Conservation (phyloP, 2,329 filamentous ascomycete genomes). For the Emericellopsis atlantica region DNA sequence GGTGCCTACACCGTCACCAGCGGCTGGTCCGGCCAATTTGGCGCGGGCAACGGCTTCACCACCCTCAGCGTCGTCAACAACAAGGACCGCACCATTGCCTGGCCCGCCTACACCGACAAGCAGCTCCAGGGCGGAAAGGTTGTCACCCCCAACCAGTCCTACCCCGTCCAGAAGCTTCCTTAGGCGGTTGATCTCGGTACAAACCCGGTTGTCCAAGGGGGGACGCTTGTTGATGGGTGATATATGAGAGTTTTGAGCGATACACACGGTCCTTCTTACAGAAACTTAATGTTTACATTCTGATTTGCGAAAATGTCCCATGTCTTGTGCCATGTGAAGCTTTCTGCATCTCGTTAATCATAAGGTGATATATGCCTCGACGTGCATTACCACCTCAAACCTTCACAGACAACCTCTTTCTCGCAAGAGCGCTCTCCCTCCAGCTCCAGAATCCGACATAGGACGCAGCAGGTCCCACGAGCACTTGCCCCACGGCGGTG, state of each 20-base stretch:
- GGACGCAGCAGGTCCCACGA: slow-evolving; percentile 1
- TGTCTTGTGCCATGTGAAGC: no score
- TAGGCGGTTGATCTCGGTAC: background rate
- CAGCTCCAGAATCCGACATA: slow-evolving; percentile 1
- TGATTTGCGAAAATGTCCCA: no score
- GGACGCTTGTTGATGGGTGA: background rate
- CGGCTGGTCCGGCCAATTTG: slow-evolving; percentile 44
- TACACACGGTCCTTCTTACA: no score
- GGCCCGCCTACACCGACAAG: slow-evolving; percentile 39
- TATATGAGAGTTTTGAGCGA: no score
- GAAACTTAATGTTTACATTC: no score
- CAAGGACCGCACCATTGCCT: slow-evolving; percentile 29
- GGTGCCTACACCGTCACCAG: slow-evolving; percentile 34
- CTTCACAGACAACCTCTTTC: no score
- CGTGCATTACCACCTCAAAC: no score
- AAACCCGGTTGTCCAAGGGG: background rate
- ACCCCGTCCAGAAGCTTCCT: slow-evolving; percentile 10
- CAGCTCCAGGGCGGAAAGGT: slow-evolving; percentile 29
- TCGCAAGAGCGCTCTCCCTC: background rate
- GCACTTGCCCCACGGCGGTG: background rate
- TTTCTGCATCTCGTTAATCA: no score
- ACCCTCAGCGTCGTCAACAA: slow-evolving; percentile 35
- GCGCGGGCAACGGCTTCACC: slow-evolving; percentile 37
- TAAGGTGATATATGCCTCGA: no score
- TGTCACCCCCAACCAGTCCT: slow-evolving; percentile 36